These are phyloP conservation scores for Penicillium sp. DNA, from an alignment of 2,329 filamentous ascomycete genomes.

Conservation along the genomic window DNA sequence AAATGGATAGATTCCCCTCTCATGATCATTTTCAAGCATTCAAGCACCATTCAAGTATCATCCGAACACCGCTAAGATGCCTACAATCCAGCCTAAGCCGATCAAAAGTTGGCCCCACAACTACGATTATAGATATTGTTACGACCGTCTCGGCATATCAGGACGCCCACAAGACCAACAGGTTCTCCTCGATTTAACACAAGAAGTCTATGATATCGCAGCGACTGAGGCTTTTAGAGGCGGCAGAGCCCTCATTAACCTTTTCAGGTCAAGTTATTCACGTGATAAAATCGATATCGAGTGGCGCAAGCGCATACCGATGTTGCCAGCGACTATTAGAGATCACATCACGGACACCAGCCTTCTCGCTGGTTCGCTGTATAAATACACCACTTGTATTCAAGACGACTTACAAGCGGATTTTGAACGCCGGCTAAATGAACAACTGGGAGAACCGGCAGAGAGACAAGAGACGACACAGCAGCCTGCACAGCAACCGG, in stretches of 20 bases:
- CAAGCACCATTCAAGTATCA: too few relatives aligned
- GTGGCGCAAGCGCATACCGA: neutral
- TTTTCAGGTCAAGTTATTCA: neutral
- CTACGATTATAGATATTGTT: neutral
- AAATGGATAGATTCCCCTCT: neutral
- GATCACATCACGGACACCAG: neutral
- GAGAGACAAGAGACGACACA: neutral
- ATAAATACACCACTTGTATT: neutral
- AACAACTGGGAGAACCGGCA: neutral
- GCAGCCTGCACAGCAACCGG: neutral
- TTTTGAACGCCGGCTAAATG: neutral
- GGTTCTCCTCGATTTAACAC: neutral
- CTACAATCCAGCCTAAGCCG: neutral
- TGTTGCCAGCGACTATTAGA: neutral
- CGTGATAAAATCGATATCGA: neutral
- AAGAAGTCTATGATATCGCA: neutral
- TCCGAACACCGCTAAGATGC: too few relatives aligned
- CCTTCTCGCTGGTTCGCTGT: neutral
- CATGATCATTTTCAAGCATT: neutral
- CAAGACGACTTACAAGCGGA: neutral
- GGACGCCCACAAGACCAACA: neutral
- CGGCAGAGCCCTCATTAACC: neutral
- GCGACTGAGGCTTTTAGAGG: accelerated
- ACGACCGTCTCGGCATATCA: neutral
- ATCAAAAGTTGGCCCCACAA: neutral